Conservation (phyloP, 345 rosid genomes). For the Camelina laxa region DNA sequence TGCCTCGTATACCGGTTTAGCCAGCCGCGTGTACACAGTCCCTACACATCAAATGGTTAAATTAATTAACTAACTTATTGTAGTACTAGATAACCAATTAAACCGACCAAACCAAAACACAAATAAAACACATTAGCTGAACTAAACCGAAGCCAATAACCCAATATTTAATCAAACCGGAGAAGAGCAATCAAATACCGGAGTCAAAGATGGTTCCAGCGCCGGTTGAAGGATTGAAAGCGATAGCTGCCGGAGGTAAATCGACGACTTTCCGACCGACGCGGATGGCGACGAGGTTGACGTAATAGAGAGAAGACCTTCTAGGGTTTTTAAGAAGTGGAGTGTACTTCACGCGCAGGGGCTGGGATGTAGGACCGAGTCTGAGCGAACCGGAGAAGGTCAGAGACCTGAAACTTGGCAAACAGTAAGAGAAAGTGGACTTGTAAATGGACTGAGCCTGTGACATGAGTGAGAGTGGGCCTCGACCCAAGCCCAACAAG, state of each 20-base stretch:
- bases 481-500: conserved; percentile 83
- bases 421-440: conserved; percentile 86
- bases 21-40: conserved; percentile 75
- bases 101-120: conserved; percentile 1
- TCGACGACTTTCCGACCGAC: conserved; percentile 69
- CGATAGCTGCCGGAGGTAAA: conserved; percentile 68
- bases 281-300: conserved; percentile 64
- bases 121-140: neutral
- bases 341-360: conserved; percentile 68
- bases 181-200: conserved; percentile 45
- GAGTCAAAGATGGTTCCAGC: conserved; percentile 94
- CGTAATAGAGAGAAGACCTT: conserved; percentile 81
- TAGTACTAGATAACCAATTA: neutral
- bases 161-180: neutral
- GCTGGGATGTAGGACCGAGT: conserved; percentile 86
- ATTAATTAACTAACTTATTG: no score
- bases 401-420: conserved; percentile 74
- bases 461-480: conserved; percentile 74
- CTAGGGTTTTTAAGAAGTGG: conserved; percentile 76
- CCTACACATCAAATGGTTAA: conserved; percentile 46
- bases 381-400: conserved; percentile 83
- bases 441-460: conserved; percentile 78
- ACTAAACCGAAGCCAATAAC: neutral
- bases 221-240: conserved; percentile 79
- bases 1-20: conserved; percentile 68